Base-by-base conservation (phyloP, 768 basidiomycete species). In the Holtermanniella nyarrowii region DNA sequence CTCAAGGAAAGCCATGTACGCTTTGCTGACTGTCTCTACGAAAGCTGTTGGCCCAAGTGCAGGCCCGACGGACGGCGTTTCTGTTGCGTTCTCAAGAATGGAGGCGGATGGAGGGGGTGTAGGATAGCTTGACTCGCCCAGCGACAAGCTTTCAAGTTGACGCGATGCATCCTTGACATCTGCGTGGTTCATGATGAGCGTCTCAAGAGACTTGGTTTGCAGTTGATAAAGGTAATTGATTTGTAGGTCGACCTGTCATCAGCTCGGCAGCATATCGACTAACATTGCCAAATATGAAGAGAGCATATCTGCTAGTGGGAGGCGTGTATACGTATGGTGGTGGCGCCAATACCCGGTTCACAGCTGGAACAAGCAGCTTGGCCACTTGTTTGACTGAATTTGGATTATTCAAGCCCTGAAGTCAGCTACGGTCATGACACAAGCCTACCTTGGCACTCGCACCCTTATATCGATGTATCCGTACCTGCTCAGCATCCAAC, bases 171-270 rank as follows among this genome's bases (percentile, higher is more conserved):
- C 31, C 16, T 7, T 7, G 31, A 37, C 7, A 16, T 37, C 31
- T 7, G 7, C 31, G 7, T 16, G 31, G 31, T 37, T 16, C 31
- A 37, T 37, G 31, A 37, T 37, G 31, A 37, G 31, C 18, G 42
- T 26, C 46, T 46, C 3, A 42, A 27, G 14, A 16, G 45, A 44
- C 50, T 64, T 67, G 21, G 60, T 52, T 21, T 59, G 54, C 13
- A 67, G 54, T 46, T 67, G 62, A 56, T 58, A 67, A 22, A 67
- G 57, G 44, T 67, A 67, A 54, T 67, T 67, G 47, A 67, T 64
- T 42, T 67, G 65, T n/a, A 67, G 54, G 44, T 67, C 65, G 46
- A 67, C 65, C 65, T 66, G 50, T 22, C 42, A 41, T 45, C 18
- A 42, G 39, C 22, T 49, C 48, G 49, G 48, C 39, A 43, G 26